Evolutionary conservation across 805 yeast genomes (phyloP), one percentile per base, ranked within the genome.

Genomic region (Wickerhamiella occidentalis): DNA sequence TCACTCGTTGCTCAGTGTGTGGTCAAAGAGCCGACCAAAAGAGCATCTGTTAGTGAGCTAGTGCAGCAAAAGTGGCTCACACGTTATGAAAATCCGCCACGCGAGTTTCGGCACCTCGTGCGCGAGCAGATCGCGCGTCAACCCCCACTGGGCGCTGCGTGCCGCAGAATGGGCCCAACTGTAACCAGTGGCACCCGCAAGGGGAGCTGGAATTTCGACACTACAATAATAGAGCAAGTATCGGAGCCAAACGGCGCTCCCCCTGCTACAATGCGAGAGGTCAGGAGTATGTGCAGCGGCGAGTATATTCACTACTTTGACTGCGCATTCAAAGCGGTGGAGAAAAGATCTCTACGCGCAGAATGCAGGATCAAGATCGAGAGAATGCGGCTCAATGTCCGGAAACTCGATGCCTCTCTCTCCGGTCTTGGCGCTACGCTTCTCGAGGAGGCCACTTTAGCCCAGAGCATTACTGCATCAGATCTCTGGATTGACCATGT

Each of bases 1-100:
- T 70, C 69, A 50, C 83, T 90, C 64, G 77, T 82, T 28, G 67
- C 69, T 29, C 66, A 67, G 45, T 87, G 96, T 61, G 65, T 90
- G 52, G 64, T 72, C 18, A 85, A 81, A 61, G 76, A 78, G 52
- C 92, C 94, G 1, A 53, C 54, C 1, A 61, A 68, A 49, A 72
- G 97, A 54, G 86, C 88, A 0, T 63, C 76, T n/a, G 84, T 88
- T 0, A 51, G 62, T 0, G 66, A 68, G 8, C 67, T 92, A 45
- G 66, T 84, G 51, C 72, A 71, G 41, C 73, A 72, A 44, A 69
- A 70, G 45, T 81, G 80, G 57, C 64, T 83, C 15, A 9, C 33
- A 3, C 69, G 66, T 21, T 11, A 18, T 28, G 21, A 22, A 13
- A 13, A 28, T 4, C 49, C 54, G 3, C 56, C 57, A 2, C 18